A percentile compares a stretch with the other conserved stretches of the same genome.
These are phyloP conservation scores for Populus trichocarpa DNA, from an alignment of 441 rosid species.

Conservation along the genomic window DNA sequence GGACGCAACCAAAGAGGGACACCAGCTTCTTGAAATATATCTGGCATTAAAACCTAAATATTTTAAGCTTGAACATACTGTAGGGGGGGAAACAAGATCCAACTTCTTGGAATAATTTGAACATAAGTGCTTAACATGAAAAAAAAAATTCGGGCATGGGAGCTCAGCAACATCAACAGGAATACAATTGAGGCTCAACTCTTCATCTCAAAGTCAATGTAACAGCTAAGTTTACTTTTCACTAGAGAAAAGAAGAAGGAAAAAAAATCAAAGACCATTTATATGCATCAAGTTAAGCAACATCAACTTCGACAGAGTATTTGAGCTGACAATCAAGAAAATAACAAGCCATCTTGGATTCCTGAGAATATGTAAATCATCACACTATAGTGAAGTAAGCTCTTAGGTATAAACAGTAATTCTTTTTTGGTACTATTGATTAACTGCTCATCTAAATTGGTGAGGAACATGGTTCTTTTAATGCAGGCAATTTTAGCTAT, in stretches of 20 bases:
- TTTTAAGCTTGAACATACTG: conserved; percentile 10
- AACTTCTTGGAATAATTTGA: background rate
- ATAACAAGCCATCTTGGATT: background rate
- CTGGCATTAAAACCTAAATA: conserved; percentile 39
- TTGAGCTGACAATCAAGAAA: background rate
- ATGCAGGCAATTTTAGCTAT: too few species aligned
- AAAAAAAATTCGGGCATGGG: background rate
- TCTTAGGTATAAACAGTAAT: background rate
- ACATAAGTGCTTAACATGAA: background rate
- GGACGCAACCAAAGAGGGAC: conserved; percentile 98
- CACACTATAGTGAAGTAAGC: background rate
- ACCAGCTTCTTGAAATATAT: conserved; percentile 98
- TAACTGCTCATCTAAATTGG: too few species aligned
- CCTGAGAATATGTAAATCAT: background rate
- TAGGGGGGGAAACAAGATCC: background rate
- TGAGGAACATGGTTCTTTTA: too few species aligned
- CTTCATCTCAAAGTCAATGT: background rate
- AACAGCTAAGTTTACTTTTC: background rate
- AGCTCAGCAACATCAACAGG: background rate
- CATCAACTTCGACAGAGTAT: background rate
- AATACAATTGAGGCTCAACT: background rate
- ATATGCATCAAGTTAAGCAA: background rate
- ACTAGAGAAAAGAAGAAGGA: background rate
- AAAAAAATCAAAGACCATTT: background rate
- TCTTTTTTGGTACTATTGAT: too few species aligned